A percentile compares a stretch with the other conserved stretches of the same genome.
These are phyloP conservation scores for Kodamaea ohmeri DNA, from an alignment of 1,139 yeast genomes.

Conservation along the genomic window DNA sequence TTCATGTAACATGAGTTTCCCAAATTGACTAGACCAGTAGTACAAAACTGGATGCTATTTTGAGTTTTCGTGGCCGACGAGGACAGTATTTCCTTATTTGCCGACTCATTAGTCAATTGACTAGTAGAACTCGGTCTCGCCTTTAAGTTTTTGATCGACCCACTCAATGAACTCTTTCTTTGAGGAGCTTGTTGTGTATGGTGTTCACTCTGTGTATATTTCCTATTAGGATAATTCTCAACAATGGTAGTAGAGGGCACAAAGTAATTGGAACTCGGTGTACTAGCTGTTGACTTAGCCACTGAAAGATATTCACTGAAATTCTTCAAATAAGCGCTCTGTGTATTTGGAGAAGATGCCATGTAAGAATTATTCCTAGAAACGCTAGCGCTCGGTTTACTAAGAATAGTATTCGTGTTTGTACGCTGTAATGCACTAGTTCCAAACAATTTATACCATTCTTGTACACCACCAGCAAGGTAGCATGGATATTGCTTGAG, in stretches of 20 bases:
- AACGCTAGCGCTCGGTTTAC: conserved; percentile 6
- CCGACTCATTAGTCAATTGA: no score
- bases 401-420: background rate
- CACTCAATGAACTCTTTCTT: conserved; percentile 7
- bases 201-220: background rate
- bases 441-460: conserved; percentile 38
- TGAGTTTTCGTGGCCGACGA: no score
- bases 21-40: conserved; percentile 69
- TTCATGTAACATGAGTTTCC: conserved; percentile 96
- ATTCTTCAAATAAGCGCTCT: conserved; percentile 30
- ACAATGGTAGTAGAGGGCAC: background rate
- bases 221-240: background rate
- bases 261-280: conserved; percentile 21
- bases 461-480: conserved; percentile 42
- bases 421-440: conserved; percentile 25
- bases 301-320: conserved; percentile 42
- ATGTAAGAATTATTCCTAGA: conserved; percentile 8
- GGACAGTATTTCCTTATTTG: no score
- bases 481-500: conserved; percentile 35
- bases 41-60: conserved; percentile 27
- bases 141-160: conserved; percentile 8
- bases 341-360: background rate
- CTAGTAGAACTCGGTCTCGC: conserved; percentile 1
- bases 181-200: conserved; percentile 16
- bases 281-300: conserved; percentile 25